Base-by-base conservation (phyloP, 2,329 filamentous ascomycete species). In the Diaporthe caulivora region DNA sequence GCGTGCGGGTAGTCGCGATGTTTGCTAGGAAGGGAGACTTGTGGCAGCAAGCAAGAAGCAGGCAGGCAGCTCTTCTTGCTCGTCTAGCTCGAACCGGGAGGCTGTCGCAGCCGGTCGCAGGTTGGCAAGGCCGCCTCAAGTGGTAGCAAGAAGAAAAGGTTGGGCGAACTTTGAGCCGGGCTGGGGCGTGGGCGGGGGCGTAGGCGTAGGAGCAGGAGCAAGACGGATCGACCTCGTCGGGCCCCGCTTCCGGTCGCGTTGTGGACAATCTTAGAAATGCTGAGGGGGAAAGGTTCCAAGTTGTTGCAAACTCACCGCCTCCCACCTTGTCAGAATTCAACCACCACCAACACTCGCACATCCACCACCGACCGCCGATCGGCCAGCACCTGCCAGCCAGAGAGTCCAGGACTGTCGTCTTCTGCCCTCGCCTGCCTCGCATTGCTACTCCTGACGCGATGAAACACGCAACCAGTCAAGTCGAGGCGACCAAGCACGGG, bases 381-480 rank as follows among this genome's bases (percentile, higher is more conserved):
- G 29, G 62, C 62, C 40, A 47, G 37, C 62, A 26, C 34, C 60
- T 13, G 60, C 24, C 58, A n/a, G n/a, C n/a, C n/a, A n/a, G n/a
- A n/a, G n/a, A n/a, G n/a, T n/a, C n/a, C n/a, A n/a, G n/a, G n/a
- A n/a, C n/a, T n/a, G n/a, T n/a, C n/a, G n/a, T n/a, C n/a, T n/a
- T n/a, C n/a, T n/a, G n/a, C n/a, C n/a, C n/a, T n/a, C n/a, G n/a
- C n/a, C n/a, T 42, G 37, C 21, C 21, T 51, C 31, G 62, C 62
- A 51, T 65, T 65, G 62, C 62, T 67, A n/a, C 62, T 53, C 21
- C 34, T 34, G 47, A 29, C 47, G 47, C 47, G 47, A 53, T 67
- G 62, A 67, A 67, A 67, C 62, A 53, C 62, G 62, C 62, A 53
- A n/a, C 62, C 62, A 67, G 62, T 67, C 62, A 67, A 53, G 47